A percentile compares a stretch with the other conserved stretches of the same genome.
phyloP scores from a whole-genome alignment of 2,329 filamentous ascomycete species.

The Pezicula neosporulosa region DNA sequence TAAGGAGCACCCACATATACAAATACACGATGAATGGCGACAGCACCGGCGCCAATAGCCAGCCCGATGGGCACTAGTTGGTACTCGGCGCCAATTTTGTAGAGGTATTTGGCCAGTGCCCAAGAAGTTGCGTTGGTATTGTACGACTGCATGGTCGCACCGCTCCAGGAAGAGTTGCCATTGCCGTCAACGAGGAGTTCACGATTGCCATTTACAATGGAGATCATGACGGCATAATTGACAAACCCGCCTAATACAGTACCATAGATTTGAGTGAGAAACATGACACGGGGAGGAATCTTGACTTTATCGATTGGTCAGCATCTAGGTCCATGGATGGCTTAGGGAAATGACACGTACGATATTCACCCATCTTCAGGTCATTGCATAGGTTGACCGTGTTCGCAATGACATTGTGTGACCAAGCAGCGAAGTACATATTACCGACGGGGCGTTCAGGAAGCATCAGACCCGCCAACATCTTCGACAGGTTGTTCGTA shows the following conservation, averaged over 20 bases:
- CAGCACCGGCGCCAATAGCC: slow-evolving; percentile 41
- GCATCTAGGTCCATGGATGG: slow-evolving; percentile 1
- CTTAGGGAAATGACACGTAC: slow-evolving; percentile 28
- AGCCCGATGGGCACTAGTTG: slow-evolving; percentile 47
- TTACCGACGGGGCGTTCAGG: slow-evolving; percentile 37
- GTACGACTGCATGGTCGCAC: slow-evolving; percentile 43
- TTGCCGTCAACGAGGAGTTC: slow-evolving; percentile 37
- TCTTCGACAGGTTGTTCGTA: slow-evolving; percentile 54
- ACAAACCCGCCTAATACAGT: slow-evolving; percentile 39
- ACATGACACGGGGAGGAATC: slow-evolving; percentile 40
- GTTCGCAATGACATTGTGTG: slow-evolving; percentile 51
- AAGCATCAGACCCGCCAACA: slow-evolving; percentile 45
- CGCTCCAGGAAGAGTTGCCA: slow-evolving; percentile 44
- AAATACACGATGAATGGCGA: slow-evolving; percentile 41
- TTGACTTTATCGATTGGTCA: slow-evolving; percentile 39
- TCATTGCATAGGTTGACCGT: slow-evolving; percentile 47
- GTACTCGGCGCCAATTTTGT: slow-evolving; percentile 40
- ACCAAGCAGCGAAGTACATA: slow-evolving; percentile 51
- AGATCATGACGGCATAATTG: slow-evolving; percentile 43
- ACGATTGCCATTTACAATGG: slow-evolving; percentile 39
- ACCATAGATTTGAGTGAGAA: slow-evolving; percentile 39
- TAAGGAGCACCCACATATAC: slow-evolving; percentile 30
- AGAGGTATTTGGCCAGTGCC: slow-evolving; percentile 51
- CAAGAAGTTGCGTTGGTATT: slow-evolving; percentile 40
- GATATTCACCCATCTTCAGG: slow-evolving; percentile 57